phyloP scores from a whole-genome alignment of 441 rosid species.

The Corymbia calophylla region DNA sequence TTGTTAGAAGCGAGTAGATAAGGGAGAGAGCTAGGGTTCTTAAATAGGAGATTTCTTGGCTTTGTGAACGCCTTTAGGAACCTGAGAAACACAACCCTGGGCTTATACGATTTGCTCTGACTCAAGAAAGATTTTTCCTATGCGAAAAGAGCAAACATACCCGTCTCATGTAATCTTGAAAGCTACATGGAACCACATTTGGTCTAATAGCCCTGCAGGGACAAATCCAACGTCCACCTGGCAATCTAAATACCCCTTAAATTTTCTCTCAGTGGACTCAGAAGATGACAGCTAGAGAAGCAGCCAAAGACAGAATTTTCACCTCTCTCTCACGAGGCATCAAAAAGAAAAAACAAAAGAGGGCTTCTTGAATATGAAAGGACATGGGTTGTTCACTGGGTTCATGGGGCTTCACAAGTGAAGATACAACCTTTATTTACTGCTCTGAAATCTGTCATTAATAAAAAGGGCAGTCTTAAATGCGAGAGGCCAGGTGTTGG shows the following conservation, averaged over 20 bases:
- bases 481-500: conserved; percentile 18
- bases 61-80: background rate
- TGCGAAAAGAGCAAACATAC: background rate
- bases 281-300: conserved; percentile 54
- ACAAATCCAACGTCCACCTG: conserved; percentile 29
- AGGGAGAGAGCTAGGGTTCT: background rate
- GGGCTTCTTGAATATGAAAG: conserved; percentile 42
- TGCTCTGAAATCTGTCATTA: conserved; percentile 29
- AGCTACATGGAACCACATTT: background rate
- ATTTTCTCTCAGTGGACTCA: conserved; percentile 37
- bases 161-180: background rate
- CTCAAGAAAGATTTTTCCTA: conserved; percentile 1
- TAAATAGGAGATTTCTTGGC: conserved; percentile 12
- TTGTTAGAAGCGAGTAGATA: background rate
- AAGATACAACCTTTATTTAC: conserved; percentile 13
- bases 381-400: conserved; percentile 31
- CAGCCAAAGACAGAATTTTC: conserved; percentile 26
- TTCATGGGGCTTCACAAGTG: conserved; percentile 5
- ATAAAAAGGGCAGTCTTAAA: conserved; percentile 31
- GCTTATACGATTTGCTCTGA: background rate
- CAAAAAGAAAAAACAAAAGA: background rate
- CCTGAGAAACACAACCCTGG: background rate
- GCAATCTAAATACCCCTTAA: conserved; percentile 29
- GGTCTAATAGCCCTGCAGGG: conserved; percentile 16
- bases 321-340: background rate